These are phyloP conservation scores for Dinochytrium kinnereticum DNA, from an alignment of 371 early-diverging fungal genomes.

Conservation along the genomic window DNA sequence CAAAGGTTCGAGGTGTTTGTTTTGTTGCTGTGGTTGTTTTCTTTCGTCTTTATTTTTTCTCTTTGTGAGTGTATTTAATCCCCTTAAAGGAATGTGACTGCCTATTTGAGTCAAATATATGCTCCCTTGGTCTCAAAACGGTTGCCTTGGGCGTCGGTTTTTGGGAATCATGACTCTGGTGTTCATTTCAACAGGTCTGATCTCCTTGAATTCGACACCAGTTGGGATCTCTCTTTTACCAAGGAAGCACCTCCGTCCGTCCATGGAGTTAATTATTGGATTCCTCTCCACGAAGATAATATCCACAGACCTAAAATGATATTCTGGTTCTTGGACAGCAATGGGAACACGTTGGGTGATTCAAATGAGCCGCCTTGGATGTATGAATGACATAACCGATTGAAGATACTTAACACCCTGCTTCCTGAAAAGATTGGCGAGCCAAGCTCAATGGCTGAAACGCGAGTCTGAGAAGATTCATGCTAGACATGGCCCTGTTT, in stretches of 20 bases:
- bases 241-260: not conserved
- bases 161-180: conserved; percentile 65
- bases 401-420: not conserved
- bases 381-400: not conserved
- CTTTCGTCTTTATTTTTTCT: too few species aligned
- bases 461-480: not conserved
- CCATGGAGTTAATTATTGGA: conserved; percentile 8
- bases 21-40: too few species aligned
- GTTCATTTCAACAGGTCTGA: conserved; percentile 41
- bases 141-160: conserved; percentile 62
- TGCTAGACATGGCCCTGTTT: not conserved
- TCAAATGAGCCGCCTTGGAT: not conserved
- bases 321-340: conserved; percentile 17
- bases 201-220: not conserved
- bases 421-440: not conserved
- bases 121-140: conserved; percentile 53
- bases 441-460: conserved; percentile 17
- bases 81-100: conserved; percentile 44
- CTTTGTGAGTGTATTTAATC: not conserved
- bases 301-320: not conserved
- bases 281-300: not conserved
- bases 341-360: not conserved
- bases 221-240: conserved; percentile 1
- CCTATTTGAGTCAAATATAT: conserved; percentile 26
- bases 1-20: too few species aligned